Percentiles rank a stretch among this genome's conserved stretches.
These are phyloP conservation scores for Chrysanthemum makinoi DNA, from an alignment of 129 eudicot species.

Conservation along the genomic window DNA sequence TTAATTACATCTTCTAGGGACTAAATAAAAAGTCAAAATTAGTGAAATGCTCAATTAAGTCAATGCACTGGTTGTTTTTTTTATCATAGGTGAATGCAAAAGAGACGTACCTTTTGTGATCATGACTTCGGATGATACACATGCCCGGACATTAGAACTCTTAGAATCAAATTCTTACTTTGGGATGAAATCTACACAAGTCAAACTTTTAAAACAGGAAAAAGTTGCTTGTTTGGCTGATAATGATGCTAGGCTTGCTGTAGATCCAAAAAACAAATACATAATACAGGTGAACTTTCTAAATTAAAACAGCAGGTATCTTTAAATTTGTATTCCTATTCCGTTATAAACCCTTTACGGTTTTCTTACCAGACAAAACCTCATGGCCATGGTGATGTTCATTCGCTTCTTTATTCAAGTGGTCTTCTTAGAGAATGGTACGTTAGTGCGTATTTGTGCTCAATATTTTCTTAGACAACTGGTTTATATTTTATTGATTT, in stretches of 20 bases:
- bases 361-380: slow-evolving; percentile 71
- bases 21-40: slow-evolving; percentile 2
- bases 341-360: neutral
- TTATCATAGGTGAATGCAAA: slow-evolving; percentile 51
- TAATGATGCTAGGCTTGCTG: slow-evolving; percentile 91
- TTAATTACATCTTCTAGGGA: too few relatives aligned
- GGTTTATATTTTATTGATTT: neutral
- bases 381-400: slow-evolving; percentile 99
- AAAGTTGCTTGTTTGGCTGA: slow-evolving; percentile 99
- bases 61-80: slow-evolving; percentile 2
- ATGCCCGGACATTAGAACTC: slow-evolving; percentile 64
- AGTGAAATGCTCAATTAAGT: too few relatives aligned
- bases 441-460: slow-evolving; percentile 18
- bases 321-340: neutral
- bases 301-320: neutral
- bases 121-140: slow-evolving; percentile 99
- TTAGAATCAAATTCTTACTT: slow-evolving; percentile 74
- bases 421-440: slow-evolving; percentile 88
- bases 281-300: slow-evolving; percentile 64
- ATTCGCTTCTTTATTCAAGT: slow-evolving; percentile 87
- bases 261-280: slow-evolving; percentile 72
- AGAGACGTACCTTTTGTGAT: slow-evolving; percentile 82
- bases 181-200: slow-evolving; percentile 92
- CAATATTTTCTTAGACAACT: neutral
- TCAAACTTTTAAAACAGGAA: slow-evolving; percentile 94